phyloP scores from a whole-genome alignment of 2,329 filamentous ascomycete genomes.

The Cladosporium phlei region DNA sequence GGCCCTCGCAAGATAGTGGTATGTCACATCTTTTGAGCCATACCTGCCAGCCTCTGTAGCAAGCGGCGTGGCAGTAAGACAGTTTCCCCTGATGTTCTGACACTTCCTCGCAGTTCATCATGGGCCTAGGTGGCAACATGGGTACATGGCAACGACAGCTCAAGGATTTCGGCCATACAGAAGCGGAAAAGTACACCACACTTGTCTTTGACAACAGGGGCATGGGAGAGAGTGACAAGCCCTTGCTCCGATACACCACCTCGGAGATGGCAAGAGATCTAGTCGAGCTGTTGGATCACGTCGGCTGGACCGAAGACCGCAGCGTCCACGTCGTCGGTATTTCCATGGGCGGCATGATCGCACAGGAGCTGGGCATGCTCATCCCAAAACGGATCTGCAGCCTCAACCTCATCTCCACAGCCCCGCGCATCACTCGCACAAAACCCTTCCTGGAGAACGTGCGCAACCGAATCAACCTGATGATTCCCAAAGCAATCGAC shows the following conservation, averaged over 20 bases:
- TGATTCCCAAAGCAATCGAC: slow-evolving; percentile 67
- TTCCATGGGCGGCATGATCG: slow-evolving; percentile 88
- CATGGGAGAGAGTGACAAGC: slow-evolving; percentile 75
- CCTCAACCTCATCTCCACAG: slow-evolving; percentile 49
- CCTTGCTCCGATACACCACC: slow-evolving; percentile 71
- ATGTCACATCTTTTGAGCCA: no score
- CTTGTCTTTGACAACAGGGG: slow-evolving; percentile 81
- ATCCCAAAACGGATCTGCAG: slow-evolving; percentile 46
- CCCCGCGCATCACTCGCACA: slow-evolving; percentile 44
- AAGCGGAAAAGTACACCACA: slow-evolving; percentile 63
- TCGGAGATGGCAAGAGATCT: slow-evolving; percentile 78
- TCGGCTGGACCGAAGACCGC: slow-evolving; percentile 62
- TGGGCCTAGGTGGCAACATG: slow-evolving; percentile 68
- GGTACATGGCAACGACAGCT: slow-evolving; percentile 79
- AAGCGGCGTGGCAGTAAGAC: no score
- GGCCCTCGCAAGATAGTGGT: slow-evolving; percentile 70
- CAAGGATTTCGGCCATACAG: slow-evolving; percentile 71
- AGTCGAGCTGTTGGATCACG: slow-evolving; percentile 62
- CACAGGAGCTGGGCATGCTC: slow-evolving; percentile 64
- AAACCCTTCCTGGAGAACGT: slow-evolving; percentile 59
- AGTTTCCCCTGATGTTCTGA: no score
- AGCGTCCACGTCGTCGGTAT: slow-evolving; percentile 68
- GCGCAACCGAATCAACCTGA: slow-evolving; percentile 50
- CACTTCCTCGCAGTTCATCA: slow-evolving; percentile 60
- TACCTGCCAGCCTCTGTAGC: no score